These are phyloP conservation scores for Tuber magnatum DNA, from an alignment of 495 filamentous ascomycete genomes.

Conservation along the genomic window DNA sequence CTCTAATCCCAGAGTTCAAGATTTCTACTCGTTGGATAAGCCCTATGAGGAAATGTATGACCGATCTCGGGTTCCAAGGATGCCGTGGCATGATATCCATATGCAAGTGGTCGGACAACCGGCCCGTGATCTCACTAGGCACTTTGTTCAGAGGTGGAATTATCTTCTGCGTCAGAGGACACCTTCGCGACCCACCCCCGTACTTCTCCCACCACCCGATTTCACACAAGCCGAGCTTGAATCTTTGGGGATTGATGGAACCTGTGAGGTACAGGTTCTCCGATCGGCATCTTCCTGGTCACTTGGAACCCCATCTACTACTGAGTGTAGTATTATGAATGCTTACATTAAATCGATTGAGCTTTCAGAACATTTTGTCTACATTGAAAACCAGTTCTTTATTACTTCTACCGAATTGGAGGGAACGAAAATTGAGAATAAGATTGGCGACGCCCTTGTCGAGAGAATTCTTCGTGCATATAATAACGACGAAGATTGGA, in stretches of 20 bases:
- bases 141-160: conserved; percentile 99
- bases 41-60: conserved; percentile 99
- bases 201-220: conserved; percentile 87
- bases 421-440: conserved; percentile 78
- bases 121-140: conserved; percentile 83
- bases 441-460: conserved; percentile 90
- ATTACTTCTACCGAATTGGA: conserved; percentile 87
- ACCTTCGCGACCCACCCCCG: conserved; percentile 86
- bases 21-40: conserved; percentile 89
- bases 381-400: conserved; percentile 99
- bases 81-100: conserved; percentile 98
- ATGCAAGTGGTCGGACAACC: conserved; percentile 99
- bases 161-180: conserved; percentile 91
- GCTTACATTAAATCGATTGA: conserved; percentile 94
- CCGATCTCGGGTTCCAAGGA: conserved; percentile 72
- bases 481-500: conserved; percentile 81
- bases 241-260: conserved; percentile 77
- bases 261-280: conserved; percentile 92
- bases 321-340: conserved; percentile 89
- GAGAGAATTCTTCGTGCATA: conserved; percentile 81
- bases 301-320: conserved; percentile 70
- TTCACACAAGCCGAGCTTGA: conserved; percentile 79
- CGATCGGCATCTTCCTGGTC: conserved; percentile 89
- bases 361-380: conserved; percentile 92
- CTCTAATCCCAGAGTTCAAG: conserved; percentile 87